Evolutionary conservation across 2,329 filamentous ascomycete species (phyloP).

Genomic region (Ophiocordyceps camponoti-floridani): DNA sequence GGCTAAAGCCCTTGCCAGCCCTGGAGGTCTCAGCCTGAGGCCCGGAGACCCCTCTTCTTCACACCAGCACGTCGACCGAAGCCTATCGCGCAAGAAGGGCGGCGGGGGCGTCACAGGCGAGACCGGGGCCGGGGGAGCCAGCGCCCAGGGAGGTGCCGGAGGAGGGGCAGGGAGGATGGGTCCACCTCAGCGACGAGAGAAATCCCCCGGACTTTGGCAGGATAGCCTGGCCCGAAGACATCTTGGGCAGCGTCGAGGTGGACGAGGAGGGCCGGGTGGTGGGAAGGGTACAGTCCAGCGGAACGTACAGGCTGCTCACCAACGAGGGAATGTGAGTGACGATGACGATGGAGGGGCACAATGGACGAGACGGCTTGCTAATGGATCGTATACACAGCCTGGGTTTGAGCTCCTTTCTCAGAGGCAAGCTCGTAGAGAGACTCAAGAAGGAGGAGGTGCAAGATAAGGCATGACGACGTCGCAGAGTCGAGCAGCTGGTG

Average conservation of each 20-base stretch:
- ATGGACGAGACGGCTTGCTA: slow-evolving; percentile 3
- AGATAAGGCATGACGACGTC: slow-evolving; percentile 3
- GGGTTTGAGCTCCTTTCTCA: slow-evolving; percentile 24
- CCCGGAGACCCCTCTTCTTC: slow-evolving; percentile 13
- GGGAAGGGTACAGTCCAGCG: slow-evolving; percentile 39
- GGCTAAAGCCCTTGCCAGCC: slow-evolving; percentile 40
- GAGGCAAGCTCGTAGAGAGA: slow-evolving; percentile 32
- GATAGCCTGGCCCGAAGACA: slow-evolving; percentile 54
- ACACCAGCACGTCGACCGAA: slow-evolving; percentile 7
- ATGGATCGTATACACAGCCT: slow-evolving; percentile 8
- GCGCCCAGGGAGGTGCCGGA: slow-evolving; percentile 42
- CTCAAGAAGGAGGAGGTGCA: slow-evolving; percentile 31
- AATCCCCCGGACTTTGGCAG: slow-evolving; percentile 49
- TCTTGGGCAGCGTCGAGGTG: slow-evolving; percentile 49
- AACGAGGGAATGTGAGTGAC: slow-evolving; percentile 47
- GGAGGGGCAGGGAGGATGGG: slow-evolving; percentile 42
- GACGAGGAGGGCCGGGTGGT: slow-evolving; percentile 37
- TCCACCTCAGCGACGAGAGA: slow-evolving; percentile 45
- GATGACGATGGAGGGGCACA: not conserved
- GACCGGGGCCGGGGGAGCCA: slow-evolving; percentile 35
- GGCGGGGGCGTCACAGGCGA: slow-evolving; percentile 4
- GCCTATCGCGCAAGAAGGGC: slow-evolving; percentile 14
- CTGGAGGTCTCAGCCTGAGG: slow-evolving; percentile 33
- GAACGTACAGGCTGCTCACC: slow-evolving; percentile 45
- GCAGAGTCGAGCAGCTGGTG: not conserved